A percentile compares a stretch with the other conserved stretches of the same genome.
These are phyloP conservation scores for Phytophthora sansomeana DNA, from an alignment of 352 stramenopile species.

Conservation along the genomic window DNA sequence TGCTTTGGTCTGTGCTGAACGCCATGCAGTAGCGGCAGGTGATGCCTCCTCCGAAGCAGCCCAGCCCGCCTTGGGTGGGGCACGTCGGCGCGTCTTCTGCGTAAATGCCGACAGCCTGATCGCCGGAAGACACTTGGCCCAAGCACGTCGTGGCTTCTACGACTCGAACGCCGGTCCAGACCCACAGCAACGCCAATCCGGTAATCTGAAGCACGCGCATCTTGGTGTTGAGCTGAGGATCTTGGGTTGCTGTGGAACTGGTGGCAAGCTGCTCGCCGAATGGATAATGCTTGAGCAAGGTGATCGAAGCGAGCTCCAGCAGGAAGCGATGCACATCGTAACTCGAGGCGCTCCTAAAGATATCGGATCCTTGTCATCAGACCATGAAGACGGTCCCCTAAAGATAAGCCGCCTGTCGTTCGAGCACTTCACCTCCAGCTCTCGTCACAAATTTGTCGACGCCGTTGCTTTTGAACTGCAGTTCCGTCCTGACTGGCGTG, in stretches of 20 bases:
- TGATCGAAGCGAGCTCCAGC: not conserved
- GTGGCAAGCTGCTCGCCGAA: constrained; percentile 10
- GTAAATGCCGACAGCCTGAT: constrained; percentile 47
- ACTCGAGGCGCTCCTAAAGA: constrained; percentile 23
- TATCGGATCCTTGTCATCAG: constrained; percentile 34
- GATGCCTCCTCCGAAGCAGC: constrained; percentile 34
- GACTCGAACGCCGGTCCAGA: constrained; percentile 28
- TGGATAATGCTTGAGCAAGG: constrained; percentile 3
- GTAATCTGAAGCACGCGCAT: constrained; percentile 36
- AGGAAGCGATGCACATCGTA: not conserved
- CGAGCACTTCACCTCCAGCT: constrained; percentile 5
- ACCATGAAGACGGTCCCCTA: constrained; percentile 29
- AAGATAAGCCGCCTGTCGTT: constrained; percentile 25
- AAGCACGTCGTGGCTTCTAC: constrained; percentile 30
- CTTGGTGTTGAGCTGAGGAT: constrained; percentile 6
- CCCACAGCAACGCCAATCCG: constrained; percentile 30
- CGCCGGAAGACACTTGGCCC: constrained; percentile 35
- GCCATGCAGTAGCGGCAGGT: constrained; percentile 41
- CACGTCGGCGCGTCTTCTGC: constrained; percentile 32
- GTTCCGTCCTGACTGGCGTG: constrained; percentile 14
- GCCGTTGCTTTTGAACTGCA: not conserved
- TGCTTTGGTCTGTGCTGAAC: constrained; percentile 31
- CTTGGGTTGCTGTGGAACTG: constrained; percentile 6
- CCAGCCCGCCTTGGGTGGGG: constrained; percentile 33
- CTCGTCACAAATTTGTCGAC: not conserved